Evolutionary conservation across 352 stramenopile genomes (phyloP).

Genomic region (Phytophthora podocarpi): DNA sequence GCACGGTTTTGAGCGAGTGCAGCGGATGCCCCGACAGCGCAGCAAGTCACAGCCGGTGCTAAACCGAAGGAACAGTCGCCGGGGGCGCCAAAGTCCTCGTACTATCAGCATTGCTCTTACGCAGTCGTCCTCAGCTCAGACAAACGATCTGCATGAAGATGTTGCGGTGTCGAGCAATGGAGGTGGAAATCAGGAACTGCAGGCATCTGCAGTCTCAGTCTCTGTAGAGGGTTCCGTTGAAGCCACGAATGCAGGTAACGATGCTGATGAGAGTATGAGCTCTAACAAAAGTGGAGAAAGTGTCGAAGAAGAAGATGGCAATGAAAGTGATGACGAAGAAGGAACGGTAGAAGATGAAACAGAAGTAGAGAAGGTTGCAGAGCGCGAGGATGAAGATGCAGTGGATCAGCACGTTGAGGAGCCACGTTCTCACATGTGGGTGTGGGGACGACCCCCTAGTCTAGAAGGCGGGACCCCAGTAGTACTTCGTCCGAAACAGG

Average conservation of each 20-base stretch:
- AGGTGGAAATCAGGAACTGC: not conserved
- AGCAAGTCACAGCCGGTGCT: conserved; percentile 26
- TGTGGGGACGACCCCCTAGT: conserved; percentile 74
- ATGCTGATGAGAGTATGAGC: not conserved
- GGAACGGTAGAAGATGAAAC: conserved; percentile 16
- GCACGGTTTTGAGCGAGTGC: conserved; percentile 34
- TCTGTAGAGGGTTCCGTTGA: not conserved
- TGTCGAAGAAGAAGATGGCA: conserved; percentile 22
- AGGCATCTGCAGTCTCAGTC: not conserved
- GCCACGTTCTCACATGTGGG: conserved; percentile 48
- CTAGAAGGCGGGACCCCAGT: conserved; percentile 54
- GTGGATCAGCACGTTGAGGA: conserved; percentile 21
- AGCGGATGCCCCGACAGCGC: conserved; percentile 22
- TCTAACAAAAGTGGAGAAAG: not conserved
- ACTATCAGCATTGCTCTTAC: conserved; percentile 2
- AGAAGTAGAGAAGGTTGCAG: not conserved
- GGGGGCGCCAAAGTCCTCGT: not conserved
- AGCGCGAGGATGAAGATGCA: not conserved
- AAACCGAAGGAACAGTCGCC: conserved; percentile 23
- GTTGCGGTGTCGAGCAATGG: not conserved
- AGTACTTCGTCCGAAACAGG: conserved; percentile 69
- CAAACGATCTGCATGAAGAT: not conserved
- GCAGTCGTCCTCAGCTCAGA: not conserved
- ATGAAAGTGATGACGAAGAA: conserved; percentile 35
- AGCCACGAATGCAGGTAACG: not conserved